Evolutionary conservation across 2,329 filamentous ascomycete genomes (phyloP).

Genomic region (Elsinoe perseae): DNA sequence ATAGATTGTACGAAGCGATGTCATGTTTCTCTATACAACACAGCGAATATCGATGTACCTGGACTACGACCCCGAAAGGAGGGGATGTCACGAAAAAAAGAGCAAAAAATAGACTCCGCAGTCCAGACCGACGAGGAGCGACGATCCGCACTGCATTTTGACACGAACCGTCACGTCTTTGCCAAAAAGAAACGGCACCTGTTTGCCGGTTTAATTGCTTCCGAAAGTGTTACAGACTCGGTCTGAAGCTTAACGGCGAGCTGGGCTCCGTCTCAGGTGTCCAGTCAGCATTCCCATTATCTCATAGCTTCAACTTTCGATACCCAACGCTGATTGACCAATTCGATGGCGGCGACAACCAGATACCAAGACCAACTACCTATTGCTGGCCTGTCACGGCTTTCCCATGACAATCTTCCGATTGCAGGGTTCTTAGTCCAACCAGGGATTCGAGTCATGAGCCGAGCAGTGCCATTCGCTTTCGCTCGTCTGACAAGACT

Average conservation of each 20-base stretch:
- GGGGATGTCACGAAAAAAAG: background rate
- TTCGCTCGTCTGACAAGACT: background rate
- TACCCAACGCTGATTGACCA: background rate
- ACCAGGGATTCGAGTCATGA: background rate
- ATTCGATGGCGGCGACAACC: background rate
- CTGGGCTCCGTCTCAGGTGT: background rate
- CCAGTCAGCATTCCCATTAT: background rate
- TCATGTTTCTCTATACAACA: background rate
- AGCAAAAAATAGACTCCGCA: background rate
- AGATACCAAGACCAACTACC: background rate
- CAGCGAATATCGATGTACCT: background rate
- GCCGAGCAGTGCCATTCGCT: background rate
- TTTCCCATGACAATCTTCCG: background rate
- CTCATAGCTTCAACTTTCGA: background rate
- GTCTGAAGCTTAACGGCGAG: background rate
- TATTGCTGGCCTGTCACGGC: background rate
- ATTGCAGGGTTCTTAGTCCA: background rate
- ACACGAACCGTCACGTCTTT: background rate
- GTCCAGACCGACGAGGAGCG: background rate
- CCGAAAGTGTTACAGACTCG: background rate
- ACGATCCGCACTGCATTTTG: background rate
- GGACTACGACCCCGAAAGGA: too few relatives aligned
- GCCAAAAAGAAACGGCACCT: background rate
- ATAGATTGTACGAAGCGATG: background rate
- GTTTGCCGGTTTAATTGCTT: conserved; percentile 1